phyloP scores from a whole-genome alignment of 2,329 filamentous ascomycete species.

The Chalaropsis ovoidea region DNA sequence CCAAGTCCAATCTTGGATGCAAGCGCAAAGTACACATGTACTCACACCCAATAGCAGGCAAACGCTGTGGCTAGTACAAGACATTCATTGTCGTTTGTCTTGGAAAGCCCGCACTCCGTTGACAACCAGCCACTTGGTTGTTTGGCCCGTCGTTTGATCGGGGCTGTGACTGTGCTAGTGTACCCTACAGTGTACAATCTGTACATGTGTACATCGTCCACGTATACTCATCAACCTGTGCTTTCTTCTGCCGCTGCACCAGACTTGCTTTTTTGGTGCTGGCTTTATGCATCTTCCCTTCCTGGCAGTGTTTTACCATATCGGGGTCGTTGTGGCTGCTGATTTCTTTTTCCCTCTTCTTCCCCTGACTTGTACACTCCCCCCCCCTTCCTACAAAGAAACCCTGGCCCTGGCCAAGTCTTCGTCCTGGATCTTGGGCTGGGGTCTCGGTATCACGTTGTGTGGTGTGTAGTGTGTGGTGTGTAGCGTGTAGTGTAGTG shows the following conservation, averaged over 20 bases:
- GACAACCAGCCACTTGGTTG: no score
- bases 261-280: not conserved
- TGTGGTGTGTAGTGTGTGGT: no score
- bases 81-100: no score
- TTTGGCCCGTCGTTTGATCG: not conserved
- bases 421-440: constrained; percentile 5
- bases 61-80: no score
- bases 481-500: no score
- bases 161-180: not conserved
- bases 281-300: not conserved
- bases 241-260: not conserved
- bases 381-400: not conserved
- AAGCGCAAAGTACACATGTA: no score
- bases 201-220: not conserved
- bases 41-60: no score
- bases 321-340: not conserved
- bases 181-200: not conserved
- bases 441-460: constrained; percentile 7
- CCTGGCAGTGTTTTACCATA: not conserved
- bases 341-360: not conserved
- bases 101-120: no score
- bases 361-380: not conserved
- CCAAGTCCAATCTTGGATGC: no score
- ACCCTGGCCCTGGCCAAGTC: not conserved
- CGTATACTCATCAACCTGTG: not conserved